Conservation (phyloP, 805 yeast species). For the Candida railenensis region DNA sequence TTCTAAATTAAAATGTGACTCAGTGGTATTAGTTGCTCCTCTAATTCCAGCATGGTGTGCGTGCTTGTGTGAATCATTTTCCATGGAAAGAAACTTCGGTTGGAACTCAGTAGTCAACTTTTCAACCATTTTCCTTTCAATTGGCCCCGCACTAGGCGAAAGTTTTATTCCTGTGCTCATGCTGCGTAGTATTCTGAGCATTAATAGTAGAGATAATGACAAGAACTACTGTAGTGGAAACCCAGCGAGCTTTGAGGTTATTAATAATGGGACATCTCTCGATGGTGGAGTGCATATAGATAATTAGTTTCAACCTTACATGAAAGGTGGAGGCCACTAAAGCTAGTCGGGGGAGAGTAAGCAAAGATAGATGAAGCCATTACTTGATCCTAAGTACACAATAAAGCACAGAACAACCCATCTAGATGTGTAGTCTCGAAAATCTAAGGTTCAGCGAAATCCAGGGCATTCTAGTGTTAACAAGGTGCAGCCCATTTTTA, state of each 20-base stretch:
- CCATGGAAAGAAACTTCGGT: slow-evolving; percentile 51
- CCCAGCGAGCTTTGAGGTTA: too few species aligned
- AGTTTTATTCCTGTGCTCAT: slow-evolving; percentile 5
- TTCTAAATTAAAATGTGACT: slow-evolving; percentile 79
- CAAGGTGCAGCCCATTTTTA: too few species aligned
- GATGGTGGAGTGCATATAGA: not conserved
- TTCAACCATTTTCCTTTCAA: slow-evolving; percentile 45
- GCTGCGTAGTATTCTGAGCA: not conserved
- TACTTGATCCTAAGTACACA: too few species aligned
- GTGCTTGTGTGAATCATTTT: slow-evolving; percentile 86
- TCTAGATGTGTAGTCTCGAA: too few species aligned
- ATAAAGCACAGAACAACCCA: too few species aligned
- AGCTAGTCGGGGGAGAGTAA: too few species aligned
- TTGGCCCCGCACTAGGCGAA: slow-evolving; percentile 34
- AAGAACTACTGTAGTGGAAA: too few species aligned
- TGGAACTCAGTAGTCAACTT: slow-evolving; percentile 40
- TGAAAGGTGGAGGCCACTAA: not conserved
- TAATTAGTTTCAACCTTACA: too few species aligned
- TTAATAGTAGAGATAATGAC: not conserved
- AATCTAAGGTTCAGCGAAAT: too few species aligned
- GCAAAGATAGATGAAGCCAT: too few species aligned
- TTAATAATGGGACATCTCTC: too few species aligned
- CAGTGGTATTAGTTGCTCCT: slow-evolving; percentile 67
- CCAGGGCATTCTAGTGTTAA: too few species aligned
- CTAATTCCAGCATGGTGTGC: slow-evolving; percentile 82